Percentiles rank a stretch among this genome's conserved stretches.
Conservation (phyloP, 768 basidiomycete genomes). For the Tylopilus plumbeoviolaceoides region DNA sequence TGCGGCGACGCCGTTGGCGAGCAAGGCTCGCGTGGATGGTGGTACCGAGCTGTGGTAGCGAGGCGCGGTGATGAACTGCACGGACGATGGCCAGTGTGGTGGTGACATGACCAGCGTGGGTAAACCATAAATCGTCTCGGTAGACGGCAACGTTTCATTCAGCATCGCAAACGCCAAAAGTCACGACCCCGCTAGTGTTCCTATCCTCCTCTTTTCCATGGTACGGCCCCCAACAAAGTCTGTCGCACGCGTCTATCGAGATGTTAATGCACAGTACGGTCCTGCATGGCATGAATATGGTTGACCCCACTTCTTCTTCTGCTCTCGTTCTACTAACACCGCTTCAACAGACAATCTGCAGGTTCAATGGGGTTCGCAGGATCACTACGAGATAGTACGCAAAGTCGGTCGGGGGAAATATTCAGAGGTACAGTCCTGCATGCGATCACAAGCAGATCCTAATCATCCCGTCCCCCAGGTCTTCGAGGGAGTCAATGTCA, state of each 20-base stretch:
- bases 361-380: constrained; percentile 96
- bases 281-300: constrained; percentile 96
- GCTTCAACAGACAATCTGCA: constrained; percentile 76
- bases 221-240: constrained; percentile 72
- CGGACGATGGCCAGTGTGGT: constrained; percentile 47
- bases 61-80: constrained; percentile 52
- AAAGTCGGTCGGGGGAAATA: constrained; percentile 97
- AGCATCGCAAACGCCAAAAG: background rate
- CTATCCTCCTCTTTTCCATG: constrained; percentile 40
- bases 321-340: constrained; percentile 11
- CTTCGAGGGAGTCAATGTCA: constrained; percentile 90
- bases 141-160: constrained; percentile 15
- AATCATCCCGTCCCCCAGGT: constrained; percentile 45
- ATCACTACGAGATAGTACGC: constrained; percentile 96
- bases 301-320: constrained; percentile 32
- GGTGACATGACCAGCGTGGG: constrained; percentile 25
- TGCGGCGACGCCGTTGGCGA: constrained; percentile 26
- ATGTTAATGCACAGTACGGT: constrained; percentile 85
- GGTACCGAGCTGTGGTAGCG: constrained; percentile 59
- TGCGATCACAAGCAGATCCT: constrained; percentile 11
- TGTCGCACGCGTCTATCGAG: constrained; percentile 80
- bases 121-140: constrained; percentile 25
- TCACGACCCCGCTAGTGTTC: constrained; percentile 9
- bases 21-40: constrained; percentile 35
- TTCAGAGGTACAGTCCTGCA: constrained; percentile 62